phyloP scores from a whole-genome alignment of 2,329 filamentous ascomycete genomes.

The Pseudopithomyces chartarum region DNA sequence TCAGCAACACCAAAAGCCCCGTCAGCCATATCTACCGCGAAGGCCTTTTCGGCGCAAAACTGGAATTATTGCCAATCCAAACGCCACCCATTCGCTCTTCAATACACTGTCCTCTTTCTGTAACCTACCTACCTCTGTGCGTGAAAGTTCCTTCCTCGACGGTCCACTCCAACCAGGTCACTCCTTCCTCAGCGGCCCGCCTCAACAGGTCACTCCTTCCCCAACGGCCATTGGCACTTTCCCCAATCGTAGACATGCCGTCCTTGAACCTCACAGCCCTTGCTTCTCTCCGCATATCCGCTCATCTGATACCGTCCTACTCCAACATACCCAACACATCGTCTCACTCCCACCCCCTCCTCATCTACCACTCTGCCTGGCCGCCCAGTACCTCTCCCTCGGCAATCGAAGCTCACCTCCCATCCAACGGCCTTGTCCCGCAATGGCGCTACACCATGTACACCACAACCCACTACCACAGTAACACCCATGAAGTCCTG shows the following conservation, averaged over 20 bases:
- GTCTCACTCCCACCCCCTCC: conserved; percentile 65
- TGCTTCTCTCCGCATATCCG: conserved; percentile 60
- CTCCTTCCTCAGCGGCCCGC: no score
- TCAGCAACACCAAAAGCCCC: background rate
- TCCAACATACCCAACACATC: conserved; percentile 67
- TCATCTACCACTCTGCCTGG: conserved; percentile 70
- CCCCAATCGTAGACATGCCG: conserved; percentile 7
- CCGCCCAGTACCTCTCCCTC: conserved; percentile 49
- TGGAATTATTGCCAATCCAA: no score
- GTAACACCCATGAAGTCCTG: conserved; percentile 69
- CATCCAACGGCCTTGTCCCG: conserved; percentile 57
- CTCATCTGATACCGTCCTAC: conserved; percentile 64
- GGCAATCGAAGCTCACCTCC: conserved; percentile 62
- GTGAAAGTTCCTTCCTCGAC: no score
- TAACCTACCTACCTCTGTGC: no score
- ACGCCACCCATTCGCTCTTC: no score
- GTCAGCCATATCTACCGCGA: background rate
- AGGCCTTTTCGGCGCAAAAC: no score
- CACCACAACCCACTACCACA: conserved; percentile 67
- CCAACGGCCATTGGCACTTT: no score
- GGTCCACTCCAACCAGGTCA: no score
- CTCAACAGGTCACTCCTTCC: no score
- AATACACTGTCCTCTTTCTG: no score
- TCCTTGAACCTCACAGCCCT: conserved; percentile 49
- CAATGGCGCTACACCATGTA: conserved; percentile 75